Evolutionary conservation across 805 yeast species (phyloP), one percentile per base, ranked within the genome.

Genomic region (Candida andamanensis): DNA sequence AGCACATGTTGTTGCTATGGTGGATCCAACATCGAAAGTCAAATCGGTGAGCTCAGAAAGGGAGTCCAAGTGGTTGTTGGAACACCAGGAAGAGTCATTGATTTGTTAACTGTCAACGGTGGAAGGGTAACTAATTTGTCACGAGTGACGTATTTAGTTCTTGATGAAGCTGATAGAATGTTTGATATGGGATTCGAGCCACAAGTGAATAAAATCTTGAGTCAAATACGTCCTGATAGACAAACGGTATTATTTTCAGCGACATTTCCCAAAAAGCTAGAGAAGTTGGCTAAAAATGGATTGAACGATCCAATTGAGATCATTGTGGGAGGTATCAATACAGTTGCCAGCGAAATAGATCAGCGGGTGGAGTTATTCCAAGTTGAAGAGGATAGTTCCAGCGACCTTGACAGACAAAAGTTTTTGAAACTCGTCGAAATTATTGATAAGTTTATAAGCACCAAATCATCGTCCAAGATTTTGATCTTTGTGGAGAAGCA

Each of bases 171-270:
- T 1, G 98, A 92, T 56, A 62, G 98, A 41, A 79, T 92, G 83
- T 90, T 90, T 60, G 98, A 92, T 54, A 65, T 92, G 72, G 98
- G 98, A 1, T 92, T 92, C 58, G 97, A 86, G 46, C 97, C 98
- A 0, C 98, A 92, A 51, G 86, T 92, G 4, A 77, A 74, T 44
- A 85, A 85, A 47, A 80, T 92, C 15, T 67, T 87, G 50, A 67
- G 73, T 11, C 81, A 82, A 22, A 69, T 85, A 2, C 67, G 97
- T 29, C 92, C 92, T 0, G 96, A 89, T 50, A 67, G 82, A 29
- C 97, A 90, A 49, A 83, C 92, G 12, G 90, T 89, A 3, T 58
- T 92, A 16, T 92, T 90, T 52, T 86, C 96, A 8, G 98, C 98
- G 0, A 92, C 98, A 0, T 87, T 92, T 45, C 95, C 97, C 0